Conservation (phyloP, 2,329 filamentous ascomycete species). For the Acrocalymma vagum region DNA sequence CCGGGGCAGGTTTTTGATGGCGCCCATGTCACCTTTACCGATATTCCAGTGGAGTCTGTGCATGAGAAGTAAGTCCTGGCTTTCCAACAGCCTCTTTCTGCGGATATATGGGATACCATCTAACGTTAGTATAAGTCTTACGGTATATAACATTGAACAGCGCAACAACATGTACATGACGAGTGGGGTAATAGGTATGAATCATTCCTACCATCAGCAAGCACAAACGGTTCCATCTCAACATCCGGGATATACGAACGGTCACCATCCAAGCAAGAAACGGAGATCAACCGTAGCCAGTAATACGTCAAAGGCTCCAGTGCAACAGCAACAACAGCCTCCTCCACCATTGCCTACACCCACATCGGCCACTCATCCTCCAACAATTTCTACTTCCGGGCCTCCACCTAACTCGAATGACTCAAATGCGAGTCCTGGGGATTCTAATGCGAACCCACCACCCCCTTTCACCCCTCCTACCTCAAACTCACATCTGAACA, state of each 20-base stretch:
- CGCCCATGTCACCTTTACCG: constrained; percentile 75
- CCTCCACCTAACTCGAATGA: constrained; percentile 25
- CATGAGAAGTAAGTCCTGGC: constrained; percentile 62
- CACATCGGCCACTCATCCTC: constrained; percentile 39
- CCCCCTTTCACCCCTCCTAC: constrained; percentile 40
- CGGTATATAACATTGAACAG: constrained; percentile 47
- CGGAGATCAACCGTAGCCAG: constrained; percentile 41
- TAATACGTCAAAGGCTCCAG: too few relatives aligned
- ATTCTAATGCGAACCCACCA: constrained; percentile 26
- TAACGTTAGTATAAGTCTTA: constrained; percentile 31
- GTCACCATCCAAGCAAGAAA: constrained; percentile 44
- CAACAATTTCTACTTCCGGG: constrained; percentile 22
- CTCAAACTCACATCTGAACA: constrained; percentile 22
- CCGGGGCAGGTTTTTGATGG: constrained; percentile 76
- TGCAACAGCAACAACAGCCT: constrained; percentile 27
- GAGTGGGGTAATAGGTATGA: constrained; percentile 33
- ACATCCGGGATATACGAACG: constrained; percentile 36
- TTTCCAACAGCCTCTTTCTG: not conserved
- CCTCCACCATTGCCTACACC: constrained; percentile 37
- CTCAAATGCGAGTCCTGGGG: constrained; percentile 30
- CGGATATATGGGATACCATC: constrained; percentile 1
- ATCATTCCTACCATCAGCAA: constrained; percentile 36
- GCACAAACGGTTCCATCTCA: constrained; percentile 26
- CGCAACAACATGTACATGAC: constrained; percentile 48
- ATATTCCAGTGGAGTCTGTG: constrained; percentile 69